phyloP scores from a whole-genome alignment of 495 filamentous ascomycete species.

The Letharia lupina region DNA sequence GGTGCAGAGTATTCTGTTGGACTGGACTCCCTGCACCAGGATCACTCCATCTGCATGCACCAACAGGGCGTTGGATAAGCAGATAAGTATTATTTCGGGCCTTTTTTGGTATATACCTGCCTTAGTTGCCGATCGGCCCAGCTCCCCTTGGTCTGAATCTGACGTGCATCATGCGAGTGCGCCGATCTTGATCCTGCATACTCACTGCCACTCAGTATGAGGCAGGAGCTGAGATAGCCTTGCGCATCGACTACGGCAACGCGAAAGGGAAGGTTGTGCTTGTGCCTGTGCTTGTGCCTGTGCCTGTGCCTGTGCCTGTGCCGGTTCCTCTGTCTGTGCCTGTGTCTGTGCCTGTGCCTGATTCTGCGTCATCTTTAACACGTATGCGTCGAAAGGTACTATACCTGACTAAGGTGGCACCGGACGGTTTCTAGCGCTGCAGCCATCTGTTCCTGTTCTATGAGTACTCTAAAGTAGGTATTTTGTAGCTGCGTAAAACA shows the following conservation, averaged over 20 bases:
- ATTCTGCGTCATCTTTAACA: no score
- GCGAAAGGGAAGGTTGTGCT: background rate
- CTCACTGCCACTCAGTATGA: no score
- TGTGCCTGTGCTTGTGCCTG: no score
- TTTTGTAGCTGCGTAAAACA: background rate
- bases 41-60: background rate
- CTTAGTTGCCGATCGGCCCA: background rate
- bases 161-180: conserved; percentile 1
- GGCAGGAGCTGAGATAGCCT: background rate
- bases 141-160: background rate
- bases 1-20: background rate
- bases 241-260: no score
- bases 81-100: no score
- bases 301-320: no score
- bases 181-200: background rate
- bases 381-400: no score
- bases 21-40: background rate
- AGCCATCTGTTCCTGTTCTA: background rate
- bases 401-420: no score
- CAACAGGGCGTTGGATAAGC: background rate
- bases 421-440: background rate
- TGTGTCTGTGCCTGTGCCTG: no score
- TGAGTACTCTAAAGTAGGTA: no score
- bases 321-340: no score
- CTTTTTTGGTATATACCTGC: background rate